These are phyloP conservation scores for Quercus rubra DNA, from an alignment of 306 rosid genomes.

Conservation along the genomic window DNA sequence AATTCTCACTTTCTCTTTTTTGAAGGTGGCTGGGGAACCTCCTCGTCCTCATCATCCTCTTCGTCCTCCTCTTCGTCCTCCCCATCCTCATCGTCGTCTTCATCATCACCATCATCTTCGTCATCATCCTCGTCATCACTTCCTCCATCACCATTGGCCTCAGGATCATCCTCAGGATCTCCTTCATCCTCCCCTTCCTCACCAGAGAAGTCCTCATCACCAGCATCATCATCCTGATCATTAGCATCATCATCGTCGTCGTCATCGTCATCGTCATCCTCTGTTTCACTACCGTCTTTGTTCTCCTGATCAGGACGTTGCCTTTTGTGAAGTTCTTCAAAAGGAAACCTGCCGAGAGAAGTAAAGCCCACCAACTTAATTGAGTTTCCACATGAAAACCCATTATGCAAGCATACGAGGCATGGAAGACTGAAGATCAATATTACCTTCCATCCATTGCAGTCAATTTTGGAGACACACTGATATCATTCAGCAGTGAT, in stretches of 20 bases:
- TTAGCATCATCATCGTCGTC: constrained; percentile 30
- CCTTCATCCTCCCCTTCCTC: constrained; percentile 63
- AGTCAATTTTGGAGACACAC: constrained; percentile 28
- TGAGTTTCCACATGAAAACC: background rate
- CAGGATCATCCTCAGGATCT: constrained; percentile 58
- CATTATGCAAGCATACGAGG: background rate
- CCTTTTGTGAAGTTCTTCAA: constrained; percentile 40
- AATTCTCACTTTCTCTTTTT: constrained; percentile 76
- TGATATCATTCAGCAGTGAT: constrained; percentile 35
- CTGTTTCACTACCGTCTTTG: constrained; percentile 76
- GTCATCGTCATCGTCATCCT: constrained; percentile 59
- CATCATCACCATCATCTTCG: background rate
- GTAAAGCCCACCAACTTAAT: constrained; percentile 4
- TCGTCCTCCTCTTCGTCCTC: constrained; percentile 23
- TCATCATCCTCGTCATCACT: constrained; percentile 43
- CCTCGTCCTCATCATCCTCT: constrained; percentile 53
- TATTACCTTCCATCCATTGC: constrained; percentile 53
- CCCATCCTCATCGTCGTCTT: constrained; percentile 7
- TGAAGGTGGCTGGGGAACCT: constrained; percentile 63
- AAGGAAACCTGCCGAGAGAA: constrained; percentile 56
- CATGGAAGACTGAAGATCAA: background rate
- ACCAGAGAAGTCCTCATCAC: constrained; percentile 63
- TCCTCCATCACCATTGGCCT: constrained; percentile 57
- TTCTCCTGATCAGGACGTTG: constrained; percentile 40
- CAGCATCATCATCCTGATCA: constrained; percentile 49